Evolutionary conservation across 2,329 filamentous ascomycete species (phyloP).

Genomic region (Aspergillus brasiliensis): DNA sequence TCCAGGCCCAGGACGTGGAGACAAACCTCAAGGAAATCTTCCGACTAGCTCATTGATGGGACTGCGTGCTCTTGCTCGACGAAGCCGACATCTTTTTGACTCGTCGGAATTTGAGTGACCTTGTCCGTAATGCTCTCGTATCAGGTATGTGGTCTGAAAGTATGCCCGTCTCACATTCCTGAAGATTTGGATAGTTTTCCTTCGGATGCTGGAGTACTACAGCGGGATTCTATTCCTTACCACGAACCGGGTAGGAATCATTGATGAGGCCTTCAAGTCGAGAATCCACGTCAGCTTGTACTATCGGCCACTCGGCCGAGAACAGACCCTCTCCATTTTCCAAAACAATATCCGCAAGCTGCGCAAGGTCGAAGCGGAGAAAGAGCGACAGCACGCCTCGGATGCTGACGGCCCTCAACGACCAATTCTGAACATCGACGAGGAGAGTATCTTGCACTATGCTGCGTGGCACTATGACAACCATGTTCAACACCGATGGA

Average conservation of each 20-base stretch:
- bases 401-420: neutral
- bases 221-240: too few relatives aligned
- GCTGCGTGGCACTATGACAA: neutral
- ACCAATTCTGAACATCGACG: neutral
- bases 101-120: constrained; percentile 11
- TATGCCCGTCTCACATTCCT: too few relatives aligned
- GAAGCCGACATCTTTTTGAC: constrained; percentile 19
- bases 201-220: too few relatives aligned
- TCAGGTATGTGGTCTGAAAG: constrained; percentile 11
- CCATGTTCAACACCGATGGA: neutral
- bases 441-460: neutral
- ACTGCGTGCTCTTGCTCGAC: constrained; percentile 14
- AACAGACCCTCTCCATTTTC: neutral
- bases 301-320: constrained; percentile 1
- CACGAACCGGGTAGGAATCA: too few relatives aligned
- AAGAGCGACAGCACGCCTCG: neutral
- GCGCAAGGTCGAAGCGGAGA: neutral
- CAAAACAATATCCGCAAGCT: neutral
- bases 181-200: too few relatives aligned
- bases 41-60: constrained; percentile 17
- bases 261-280: too few relatives aligned
- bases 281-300: constrained; percentile 17
- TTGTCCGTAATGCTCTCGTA: constrained; percentile 25
- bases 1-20: constrained; percentile 13
- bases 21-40: constrained; percentile 22